phyloP scores from a whole-genome alignment of 495 filamentous ascomycete genomes.

The Podospora pseudocomata region DNA sequence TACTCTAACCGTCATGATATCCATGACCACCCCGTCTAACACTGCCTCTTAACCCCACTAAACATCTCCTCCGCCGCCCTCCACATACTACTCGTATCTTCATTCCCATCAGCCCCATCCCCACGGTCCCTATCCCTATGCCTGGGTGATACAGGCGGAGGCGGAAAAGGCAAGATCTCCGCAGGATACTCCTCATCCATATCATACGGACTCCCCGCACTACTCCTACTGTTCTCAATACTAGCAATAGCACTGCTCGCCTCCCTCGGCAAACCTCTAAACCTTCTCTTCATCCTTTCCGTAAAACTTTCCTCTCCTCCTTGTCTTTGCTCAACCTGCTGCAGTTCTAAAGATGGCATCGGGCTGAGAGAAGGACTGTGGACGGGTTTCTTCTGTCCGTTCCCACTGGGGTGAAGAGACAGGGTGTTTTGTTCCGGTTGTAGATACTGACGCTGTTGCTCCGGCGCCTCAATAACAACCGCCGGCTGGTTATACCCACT shows the following conservation, averaged over 20 bases:
- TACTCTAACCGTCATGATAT: background rate
- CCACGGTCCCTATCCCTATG: background rate
- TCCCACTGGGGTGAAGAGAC: background rate
- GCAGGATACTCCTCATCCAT: background rate
- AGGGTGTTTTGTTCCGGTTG: background rate
- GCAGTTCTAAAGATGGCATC: background rate
- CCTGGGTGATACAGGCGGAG: background rate
- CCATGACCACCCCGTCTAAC: background rate
- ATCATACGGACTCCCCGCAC: background rate
- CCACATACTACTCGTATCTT: slow-evolving; percentile 17
- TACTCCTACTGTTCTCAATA: background rate
- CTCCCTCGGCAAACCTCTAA: background rate
- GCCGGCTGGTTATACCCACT: background rate
- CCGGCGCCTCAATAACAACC: background rate
- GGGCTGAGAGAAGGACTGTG: background rate
- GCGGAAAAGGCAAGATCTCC: background rate
- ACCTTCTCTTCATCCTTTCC: slow-evolving; percentile 4
- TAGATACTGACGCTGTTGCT: background rate
- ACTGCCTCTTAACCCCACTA: background rate
- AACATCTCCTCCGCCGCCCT: slow-evolving; percentile 21
- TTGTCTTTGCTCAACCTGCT: background rate
- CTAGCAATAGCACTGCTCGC: background rate
- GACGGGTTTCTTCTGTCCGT: background rate
- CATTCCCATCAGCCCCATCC: slow-evolving; percentile 6
- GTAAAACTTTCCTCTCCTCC: background rate